phyloP scores from a whole-genome alignment of 73 alveolate species.

The Diophrys appendiculata region DNA sequence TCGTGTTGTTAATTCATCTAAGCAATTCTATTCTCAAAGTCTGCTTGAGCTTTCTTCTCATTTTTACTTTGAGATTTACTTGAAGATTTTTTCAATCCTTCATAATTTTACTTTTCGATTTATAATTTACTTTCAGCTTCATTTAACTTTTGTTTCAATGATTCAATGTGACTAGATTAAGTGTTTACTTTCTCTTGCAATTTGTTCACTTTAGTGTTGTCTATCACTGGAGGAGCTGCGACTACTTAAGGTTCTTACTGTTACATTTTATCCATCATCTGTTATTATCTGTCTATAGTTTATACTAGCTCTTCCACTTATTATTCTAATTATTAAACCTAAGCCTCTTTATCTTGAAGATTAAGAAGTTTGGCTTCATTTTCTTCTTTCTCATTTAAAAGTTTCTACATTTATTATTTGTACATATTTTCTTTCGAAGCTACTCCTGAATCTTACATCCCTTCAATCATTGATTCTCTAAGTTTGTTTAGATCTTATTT shows the following conservation, averaged over 20 bases:
- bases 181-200: not conserved
- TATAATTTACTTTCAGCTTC: not conserved
- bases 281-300: not conserved
- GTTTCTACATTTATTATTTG: too few relatives aligned
- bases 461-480: not conserved
- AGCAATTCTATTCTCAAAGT: not conserved
- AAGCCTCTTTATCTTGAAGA: too few relatives aligned
- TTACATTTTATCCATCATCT: not conserved
- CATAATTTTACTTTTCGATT: not conserved
- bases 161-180: not conserved
- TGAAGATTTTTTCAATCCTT: not conserved
- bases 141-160: not conserved
- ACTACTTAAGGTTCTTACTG: too few relatives aligned
- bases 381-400: too few relatives aligned
- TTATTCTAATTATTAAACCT: too few relatives aligned
- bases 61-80: not conserved
- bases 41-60: not conserved
- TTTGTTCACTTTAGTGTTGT: too few relatives aligned
- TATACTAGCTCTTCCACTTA: not conserved
- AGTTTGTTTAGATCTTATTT: not conserved
- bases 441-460: not conserved
- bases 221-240: too few relatives aligned
- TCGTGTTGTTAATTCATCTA: not conserved
- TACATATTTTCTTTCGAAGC: not conserved
- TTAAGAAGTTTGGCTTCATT: too few relatives aligned